These are phyloP conservation scores for Chytridium lagenaria DNA, from an alignment of 371 early-diverging fungal species.

Conservation along the genomic window DNA sequence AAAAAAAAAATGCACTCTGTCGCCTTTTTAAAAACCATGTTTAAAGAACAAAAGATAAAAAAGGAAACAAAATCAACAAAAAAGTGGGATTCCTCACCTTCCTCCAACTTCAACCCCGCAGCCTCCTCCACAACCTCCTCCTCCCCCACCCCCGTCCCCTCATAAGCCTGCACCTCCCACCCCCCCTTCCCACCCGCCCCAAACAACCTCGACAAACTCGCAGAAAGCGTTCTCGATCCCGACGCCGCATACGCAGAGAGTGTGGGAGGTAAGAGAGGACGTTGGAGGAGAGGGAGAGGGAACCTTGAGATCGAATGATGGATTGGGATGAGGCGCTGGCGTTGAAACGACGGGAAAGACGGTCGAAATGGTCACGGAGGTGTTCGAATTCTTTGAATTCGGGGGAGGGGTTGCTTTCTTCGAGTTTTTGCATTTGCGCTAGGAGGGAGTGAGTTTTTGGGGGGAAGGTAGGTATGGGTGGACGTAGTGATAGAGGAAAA, in stretches of 20 bases:
- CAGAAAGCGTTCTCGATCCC: slow-evolving; percentile 9
- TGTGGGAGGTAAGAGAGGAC: slow-evolving; percentile 41
- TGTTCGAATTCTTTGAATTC: slow-evolving; percentile 85
- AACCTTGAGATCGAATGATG: slow-evolving; percentile 21
- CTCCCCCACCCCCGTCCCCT: slow-evolving; percentile 5
- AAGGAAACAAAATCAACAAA: too few species aligned
- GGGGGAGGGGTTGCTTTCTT: slow-evolving; percentile 69
- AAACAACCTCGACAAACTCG: not conserved
- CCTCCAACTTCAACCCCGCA: slow-evolving; percentile 24
- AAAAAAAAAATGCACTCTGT: not conserved
- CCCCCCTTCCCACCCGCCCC: not conserved
- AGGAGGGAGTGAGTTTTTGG: too few species aligned
- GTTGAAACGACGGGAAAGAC: slow-evolving; percentile 55
- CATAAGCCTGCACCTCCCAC: slow-evolving; percentile 8
- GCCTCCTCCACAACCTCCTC: slow-evolving; percentile 16
- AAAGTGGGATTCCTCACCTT: too few species aligned
- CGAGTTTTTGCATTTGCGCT: slow-evolving; percentile 80
- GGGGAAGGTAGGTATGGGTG: too few species aligned
- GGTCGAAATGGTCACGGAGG: slow-evolving; percentile 82
- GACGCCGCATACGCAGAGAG: slow-evolving; percentile 27
- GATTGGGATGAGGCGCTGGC: slow-evolving; percentile 22
- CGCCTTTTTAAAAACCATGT: not conserved
- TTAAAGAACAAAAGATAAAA: not conserved
- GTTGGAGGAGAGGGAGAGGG: slow-evolving; percentile 36
- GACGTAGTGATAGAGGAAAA: not conserved